A percentile compares a stretch with the other conserved stretches of the same genome.
Evolutionary conservation across 805 yeast species (phyloP).

Genomic region (Monosporozyma unispora): DNA sequence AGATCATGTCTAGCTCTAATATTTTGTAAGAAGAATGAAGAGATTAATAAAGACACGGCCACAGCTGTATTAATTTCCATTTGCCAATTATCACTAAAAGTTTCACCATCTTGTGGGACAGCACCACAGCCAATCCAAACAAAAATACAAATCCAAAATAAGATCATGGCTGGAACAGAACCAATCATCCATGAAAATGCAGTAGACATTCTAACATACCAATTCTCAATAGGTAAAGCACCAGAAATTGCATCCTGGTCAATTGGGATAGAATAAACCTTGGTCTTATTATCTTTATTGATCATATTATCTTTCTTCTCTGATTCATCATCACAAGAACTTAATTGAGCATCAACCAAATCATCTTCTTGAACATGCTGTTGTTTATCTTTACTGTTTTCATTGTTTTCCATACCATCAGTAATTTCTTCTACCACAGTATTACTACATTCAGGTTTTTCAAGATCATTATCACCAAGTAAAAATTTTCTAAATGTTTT

Average conservation of each 20-base stretch:
- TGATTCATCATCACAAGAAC: not conserved
- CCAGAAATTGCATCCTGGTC: constrained; percentile 6
- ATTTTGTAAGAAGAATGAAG: constrained; percentile 34
- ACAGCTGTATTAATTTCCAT: constrained; percentile 36
- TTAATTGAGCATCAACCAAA: not conserved
- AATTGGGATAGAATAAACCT: not conserved
- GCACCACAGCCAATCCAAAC: constrained; percentile 34
- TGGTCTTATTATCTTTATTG: not conserved
- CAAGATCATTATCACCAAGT: not conserved
- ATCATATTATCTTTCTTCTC: not conserved
- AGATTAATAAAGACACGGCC: constrained; percentile 31
- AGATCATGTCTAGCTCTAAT: constrained; percentile 33
- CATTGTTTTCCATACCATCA: not conserved
- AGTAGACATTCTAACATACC: constrained; percentile 31
- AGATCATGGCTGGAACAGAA: constrained; percentile 24
- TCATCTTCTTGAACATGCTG: not conserved
- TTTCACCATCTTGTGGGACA: constrained; percentile 20
- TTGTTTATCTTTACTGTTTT: not conserved
- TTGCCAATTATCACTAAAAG: constrained; percentile 34
- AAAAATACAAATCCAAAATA: constrained; percentile 34
- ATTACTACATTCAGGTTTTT: not conserved
- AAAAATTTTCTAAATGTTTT: constrained; percentile 16
- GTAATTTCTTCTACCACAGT: not conserved
- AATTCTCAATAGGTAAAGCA: constrained; percentile 20
- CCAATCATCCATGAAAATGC: constrained; percentile 24